phyloP scores from a whole-genome alignment of 192 early-diverging fungal species.

The Backusella tarrabulga region DNA sequence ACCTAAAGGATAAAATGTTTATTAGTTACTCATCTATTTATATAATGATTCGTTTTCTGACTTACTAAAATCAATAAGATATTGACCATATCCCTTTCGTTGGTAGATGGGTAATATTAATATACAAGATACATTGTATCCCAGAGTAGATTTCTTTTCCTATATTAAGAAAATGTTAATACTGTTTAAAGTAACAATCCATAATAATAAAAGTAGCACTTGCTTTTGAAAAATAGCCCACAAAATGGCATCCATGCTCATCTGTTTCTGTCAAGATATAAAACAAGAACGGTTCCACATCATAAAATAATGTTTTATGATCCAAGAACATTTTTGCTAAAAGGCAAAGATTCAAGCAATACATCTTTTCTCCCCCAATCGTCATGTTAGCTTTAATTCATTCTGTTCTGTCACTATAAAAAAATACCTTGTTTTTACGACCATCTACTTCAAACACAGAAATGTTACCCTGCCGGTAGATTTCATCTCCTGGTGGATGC shows the following conservation, averaged over 20 bases:
- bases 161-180: neutral
- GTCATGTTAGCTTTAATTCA: neutral
- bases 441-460: constrained; percentile 98
- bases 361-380: constrained; percentile 51
- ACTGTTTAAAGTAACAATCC: neutral
- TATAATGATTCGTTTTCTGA: neutral
- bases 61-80: constrained; percentile 90
- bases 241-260: constrained; percentile 76
- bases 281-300: constrained; percentile 96
- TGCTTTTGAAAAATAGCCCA: constrained; percentile 94
- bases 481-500: constrained; percentile 96
- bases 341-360: constrained; percentile 96
- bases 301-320: constrained; percentile 97
- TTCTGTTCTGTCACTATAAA: neutral
- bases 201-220: neutral
- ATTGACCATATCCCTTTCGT: constrained; percentile 85
- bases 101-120: constrained; percentile 83
- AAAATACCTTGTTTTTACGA: constrained; percentile 82
- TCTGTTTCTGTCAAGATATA: constrained; percentile 91
- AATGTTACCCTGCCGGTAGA: constrained; percentile 87
- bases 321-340: constrained; percentile 98
- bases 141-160: constrained; percentile 82
- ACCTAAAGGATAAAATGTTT: constrained; percentile 38
- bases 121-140: constrained; percentile 94
- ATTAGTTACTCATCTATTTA: neutral